Evolutionary conservation across 441 rosid species (phyloP), one percentile per base, ranked within the genome.

Genomic region (Erysimum cheiri): DNA sequence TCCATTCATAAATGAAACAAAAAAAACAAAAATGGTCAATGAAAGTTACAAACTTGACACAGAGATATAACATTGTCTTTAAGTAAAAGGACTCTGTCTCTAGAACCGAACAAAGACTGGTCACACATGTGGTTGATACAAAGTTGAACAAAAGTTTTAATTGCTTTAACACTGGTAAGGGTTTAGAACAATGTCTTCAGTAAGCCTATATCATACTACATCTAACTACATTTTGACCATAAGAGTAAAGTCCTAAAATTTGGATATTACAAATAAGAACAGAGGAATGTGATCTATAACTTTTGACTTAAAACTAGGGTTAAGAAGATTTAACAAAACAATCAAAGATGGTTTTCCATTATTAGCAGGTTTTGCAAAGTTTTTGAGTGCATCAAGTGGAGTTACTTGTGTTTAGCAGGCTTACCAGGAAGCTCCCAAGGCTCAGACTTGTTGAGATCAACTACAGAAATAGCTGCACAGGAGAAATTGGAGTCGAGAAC

Each of bases 361-460:
- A 46, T 43, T 0, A 32, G 2, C n/a, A 29, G 41, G 14, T 13
- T 3, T 29, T 8, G 31, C 5, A 15, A 15, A 29, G 33, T 14
- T 36, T 31, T 14, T 0, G 2, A 8, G 8, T 6, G 7, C 14
- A 57, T 3, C 15, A 47, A 2, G 22, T 48, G 57, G 33, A 14
- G 32, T 15, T 22, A 6, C 3, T 15, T 4, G 10, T 8, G 14
- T 24, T 11, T 0, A 8, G 59, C 13, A 37, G 14, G 8, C n/a
- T 77, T 84, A 92, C 97, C 91, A 35, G 98, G 98, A 68, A 92
- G 97, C 66, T 92, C 93, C 98, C 98, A 92, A 3, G 98, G 98
- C 77, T 92, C 97, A 33, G 92, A 90, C 77, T 90, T 92, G 91
- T 92, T 90, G 63, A 92, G 93, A 62, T 92, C 93, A 47, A 88